Evolutionary conservation across 805 yeast genomes (phyloP), one percentile per base, ranked within the genome.

Genomic region (Starmerella cellae): DNA sequence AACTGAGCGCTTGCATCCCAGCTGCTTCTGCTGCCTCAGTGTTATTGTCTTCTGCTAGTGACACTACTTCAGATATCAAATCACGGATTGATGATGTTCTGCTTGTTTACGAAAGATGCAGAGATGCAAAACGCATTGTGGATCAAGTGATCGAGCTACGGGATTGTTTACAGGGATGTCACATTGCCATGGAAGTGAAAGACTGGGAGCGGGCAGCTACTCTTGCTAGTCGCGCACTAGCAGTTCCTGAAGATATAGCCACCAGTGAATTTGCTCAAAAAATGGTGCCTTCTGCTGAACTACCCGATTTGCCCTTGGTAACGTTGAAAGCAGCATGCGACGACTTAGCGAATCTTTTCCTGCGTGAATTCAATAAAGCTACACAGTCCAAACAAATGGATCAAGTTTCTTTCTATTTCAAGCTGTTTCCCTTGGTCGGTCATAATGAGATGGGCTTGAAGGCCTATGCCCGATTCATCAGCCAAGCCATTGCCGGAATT

Each of bases 341-440:
- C 2, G 69, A 75, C 29, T 65, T 91, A 44, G 75, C 73, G 4
- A 57, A 57, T 1, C 61, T 74, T 2, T 84, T 87, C 54, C 61
- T 67, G 28, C 55, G 64, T 10, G 78, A 77, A 50, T 91, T 91
- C 60, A 69, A 69, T 37, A 67, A 68, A 33, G 94, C 95, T 0
- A 80, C 95, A 1, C 59, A 63, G 10, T 62, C 64, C 0, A 74
- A 73, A 41, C 75, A 83, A 52, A 82, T 82, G 42, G 76, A 73
- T 35, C 68, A 74, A 42, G 64, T 91, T 41, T 82, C 95, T 0
- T 67, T 76, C 43, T 82, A 77, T 58, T 91, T 88, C 64, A 80
- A 81, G 53, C 64, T 85, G 52, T 88, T 91, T 58, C 98, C 98
- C 10, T 65, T 87, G 41, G 77, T 91, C 32, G 82, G 82, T 6